Evolutionary conservation across 441 rosid species (phyloP).

Genomic region (Bruguiera hainesii): DNA sequence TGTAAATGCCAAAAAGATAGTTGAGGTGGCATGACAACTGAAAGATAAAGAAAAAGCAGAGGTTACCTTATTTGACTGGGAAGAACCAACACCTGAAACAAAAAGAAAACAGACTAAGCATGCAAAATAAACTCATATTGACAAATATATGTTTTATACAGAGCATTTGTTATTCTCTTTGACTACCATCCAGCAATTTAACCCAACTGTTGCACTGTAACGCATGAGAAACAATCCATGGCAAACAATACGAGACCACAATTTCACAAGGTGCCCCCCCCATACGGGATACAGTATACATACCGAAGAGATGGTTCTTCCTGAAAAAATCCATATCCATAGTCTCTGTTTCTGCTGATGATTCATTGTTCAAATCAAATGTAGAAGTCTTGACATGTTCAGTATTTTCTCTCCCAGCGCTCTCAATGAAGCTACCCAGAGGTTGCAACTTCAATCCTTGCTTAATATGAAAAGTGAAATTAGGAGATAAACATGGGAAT

Average conservation of each 20-base stretch:
- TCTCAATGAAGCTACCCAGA: constrained; percentile 50
- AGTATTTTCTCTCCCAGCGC: constrained; percentile 35
- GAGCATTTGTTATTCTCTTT: neutral
- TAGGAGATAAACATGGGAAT: constrained; percentile 44
- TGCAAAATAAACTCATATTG: neutral
- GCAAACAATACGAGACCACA: constrained; percentile 1
- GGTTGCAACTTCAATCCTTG: constrained; percentile 54
- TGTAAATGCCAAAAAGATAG: no score
- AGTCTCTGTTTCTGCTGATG: constrained; percentile 66
- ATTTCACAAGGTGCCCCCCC: neutral
- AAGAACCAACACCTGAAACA: constrained; percentile 53
- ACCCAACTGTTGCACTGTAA: neutral
- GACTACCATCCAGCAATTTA: constrained; percentile 1
- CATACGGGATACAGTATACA: neutral
- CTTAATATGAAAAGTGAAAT: constrained; percentile 30
- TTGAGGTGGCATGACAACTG: neutral
- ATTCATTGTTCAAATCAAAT: constrained; percentile 40
- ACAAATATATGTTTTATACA: neutral
- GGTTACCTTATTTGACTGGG: constrained; percentile 50
- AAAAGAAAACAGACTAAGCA: constrained; percentile 20
- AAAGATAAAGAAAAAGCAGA: constrained; percentile 7
- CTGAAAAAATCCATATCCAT: constrained; percentile 56
- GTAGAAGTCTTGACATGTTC: constrained; percentile 24
- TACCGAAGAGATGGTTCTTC: constrained; percentile 48
- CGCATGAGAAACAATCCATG: neutral